Conservation (phyloP, 495 filamentous ascomycete species). For the Thozetella sp. region DNA sequence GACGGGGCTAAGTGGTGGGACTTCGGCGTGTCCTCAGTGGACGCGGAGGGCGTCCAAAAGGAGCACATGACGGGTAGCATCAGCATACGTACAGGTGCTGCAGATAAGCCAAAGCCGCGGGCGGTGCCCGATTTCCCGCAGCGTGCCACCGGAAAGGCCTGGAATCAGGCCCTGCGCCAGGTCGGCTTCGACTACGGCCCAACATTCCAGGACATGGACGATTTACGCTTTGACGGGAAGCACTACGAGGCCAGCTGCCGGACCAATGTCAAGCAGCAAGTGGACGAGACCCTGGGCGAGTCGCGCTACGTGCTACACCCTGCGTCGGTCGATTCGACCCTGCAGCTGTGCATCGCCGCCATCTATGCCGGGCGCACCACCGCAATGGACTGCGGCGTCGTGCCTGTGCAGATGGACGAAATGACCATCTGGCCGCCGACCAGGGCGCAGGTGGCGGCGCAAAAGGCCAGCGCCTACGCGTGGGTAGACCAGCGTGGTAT, state of each 20-base stretch:
- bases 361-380: conserved; percentile 27
- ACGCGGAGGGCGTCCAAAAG: conserved; percentile 12
- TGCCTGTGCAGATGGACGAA: conserved; percentile 36
- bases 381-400: conserved; percentile 29
- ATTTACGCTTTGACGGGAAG: conserved; percentile 25
- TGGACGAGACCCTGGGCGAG: conserved; percentile 22
- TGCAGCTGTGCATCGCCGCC: conserved; percentile 36
- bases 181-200: conserved; percentile 41
- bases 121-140: conserved; percentile 14
- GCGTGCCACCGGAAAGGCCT: conserved; percentile 18
- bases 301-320: conserved; percentile 42
- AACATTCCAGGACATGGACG: conserved; percentile 28
- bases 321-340: conserved; percentile 28
- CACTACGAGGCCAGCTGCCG: conserved; percentile 14
- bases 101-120: conserved; percentile 1
- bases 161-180: conserved; percentile 29
- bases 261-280: conserved; percentile 16
- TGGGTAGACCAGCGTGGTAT: too few species aligned
- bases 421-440: conserved; percentile 28
- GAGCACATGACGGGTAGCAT: conserved; percentile 23
- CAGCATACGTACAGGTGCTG: conserved; percentile 13
- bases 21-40: conserved; percentile 24
- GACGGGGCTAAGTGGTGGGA: conserved; percentile 22
- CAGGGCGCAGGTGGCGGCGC: conserved; percentile 10
- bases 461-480: conserved; percentile 9